Conservation (phyloP, 1,139 yeast genomes). For the Blastobotrys raffinosifermentans region DNA sequence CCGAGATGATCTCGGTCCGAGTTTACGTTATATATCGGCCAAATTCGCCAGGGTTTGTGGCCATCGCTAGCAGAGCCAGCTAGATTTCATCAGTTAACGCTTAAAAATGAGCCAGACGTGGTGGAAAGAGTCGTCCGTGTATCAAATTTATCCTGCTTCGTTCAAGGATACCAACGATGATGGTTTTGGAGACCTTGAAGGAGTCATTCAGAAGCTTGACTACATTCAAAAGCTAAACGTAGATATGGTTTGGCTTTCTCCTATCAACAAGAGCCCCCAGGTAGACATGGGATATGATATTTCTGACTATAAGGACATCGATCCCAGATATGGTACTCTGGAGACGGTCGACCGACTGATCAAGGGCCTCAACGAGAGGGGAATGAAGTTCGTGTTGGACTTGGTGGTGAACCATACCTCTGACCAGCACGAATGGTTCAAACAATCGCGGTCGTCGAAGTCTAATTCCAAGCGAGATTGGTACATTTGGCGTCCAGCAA, state of each 20-base stretch:
- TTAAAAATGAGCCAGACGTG: conserved; percentile 34
- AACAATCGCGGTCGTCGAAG: conserved; percentile 44
- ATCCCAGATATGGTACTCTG: conserved; percentile 47
- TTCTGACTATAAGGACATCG: conserved; percentile 44
- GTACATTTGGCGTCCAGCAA: conserved; percentile 52
- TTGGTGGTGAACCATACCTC: conserved; percentile 52
- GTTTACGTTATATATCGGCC: too few species aligned
- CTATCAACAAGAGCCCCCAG: conserved; percentile 51
- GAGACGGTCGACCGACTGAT: conserved; percentile 45
- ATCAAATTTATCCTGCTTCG: conserved; percentile 55
- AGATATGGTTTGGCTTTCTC: conserved; percentile 49
- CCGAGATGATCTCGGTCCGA: too few species aligned
- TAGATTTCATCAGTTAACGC: too few species aligned
- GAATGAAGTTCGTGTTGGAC: conserved; percentile 46
- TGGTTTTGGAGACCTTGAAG: conserved; percentile 50
- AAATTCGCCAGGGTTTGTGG: too few species aligned
- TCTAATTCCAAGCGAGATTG: conserved; percentile 53
- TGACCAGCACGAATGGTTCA: conserved; percentile 47
- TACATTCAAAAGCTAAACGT: conserved; percentile 45
- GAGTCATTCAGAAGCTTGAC: conserved; percentile 45
- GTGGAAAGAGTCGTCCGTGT: conserved; percentile 54
- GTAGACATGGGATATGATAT: conserved; percentile 58
- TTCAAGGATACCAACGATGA: conserved; percentile 51
- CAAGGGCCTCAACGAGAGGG: conserved; percentile 41
- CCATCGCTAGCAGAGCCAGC: too few species aligned